phyloP scores from a whole-genome alignment of 345 rosid genomes.

The Brassica juncea region DNA sequence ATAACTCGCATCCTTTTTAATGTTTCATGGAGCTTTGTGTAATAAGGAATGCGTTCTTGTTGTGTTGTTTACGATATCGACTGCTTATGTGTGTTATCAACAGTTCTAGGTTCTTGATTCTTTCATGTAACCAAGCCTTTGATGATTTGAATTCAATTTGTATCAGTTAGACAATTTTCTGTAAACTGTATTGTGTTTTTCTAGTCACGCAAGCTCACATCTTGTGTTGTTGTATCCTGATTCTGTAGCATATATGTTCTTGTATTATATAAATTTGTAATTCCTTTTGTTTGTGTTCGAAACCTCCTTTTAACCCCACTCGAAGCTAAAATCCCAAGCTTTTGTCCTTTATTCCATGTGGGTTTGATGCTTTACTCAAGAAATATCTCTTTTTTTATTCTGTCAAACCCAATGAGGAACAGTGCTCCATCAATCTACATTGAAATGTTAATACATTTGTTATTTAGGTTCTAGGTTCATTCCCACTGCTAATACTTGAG shows the following conservation, averaged over 20 bases:
- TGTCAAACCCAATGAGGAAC: constrained; percentile 24
- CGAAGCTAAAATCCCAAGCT: constrained; percentile 30
- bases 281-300: constrained; percentile 26
- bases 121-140: background rate
- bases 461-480: background rate
- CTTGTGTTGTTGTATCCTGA: constrained; percentile 21
- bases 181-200: constrained; percentile 1
- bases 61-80: background rate
- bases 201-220: background rate
- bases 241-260: background rate
- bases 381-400: constrained; percentile 4
- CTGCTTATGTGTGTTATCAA: background rate
- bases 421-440: constrained; percentile 6
- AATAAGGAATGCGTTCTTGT: background rate
- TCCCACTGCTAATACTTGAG: constrained; percentile 6
- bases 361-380: constrained; percentile 15
- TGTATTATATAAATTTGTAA: background rate
- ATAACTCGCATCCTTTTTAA: background rate
- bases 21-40: constrained; percentile 1
- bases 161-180: background rate
- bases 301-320: constrained; percentile 28
- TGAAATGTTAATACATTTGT: background rate
- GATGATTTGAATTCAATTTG: constrained; percentile 17
- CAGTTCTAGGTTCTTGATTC: background rate
- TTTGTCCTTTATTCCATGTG: constrained; percentile 32